phyloP scores from a whole-genome alignment of 2,329 filamentous ascomycete genomes.

The Fusarium sp. region DNA sequence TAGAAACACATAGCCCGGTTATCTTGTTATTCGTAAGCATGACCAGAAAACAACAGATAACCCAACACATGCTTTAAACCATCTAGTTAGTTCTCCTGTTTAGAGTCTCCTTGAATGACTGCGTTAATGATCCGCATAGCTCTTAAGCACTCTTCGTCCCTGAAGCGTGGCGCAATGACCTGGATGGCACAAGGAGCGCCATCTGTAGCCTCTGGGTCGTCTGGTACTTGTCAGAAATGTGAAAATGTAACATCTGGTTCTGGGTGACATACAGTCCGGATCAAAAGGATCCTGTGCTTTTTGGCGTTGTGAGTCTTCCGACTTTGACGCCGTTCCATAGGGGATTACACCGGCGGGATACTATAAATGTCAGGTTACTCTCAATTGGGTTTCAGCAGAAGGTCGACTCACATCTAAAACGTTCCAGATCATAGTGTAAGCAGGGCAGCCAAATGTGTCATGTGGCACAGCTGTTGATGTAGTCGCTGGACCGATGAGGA shows the following conservation, averaged over 20 bases:
- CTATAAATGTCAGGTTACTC: neutral
- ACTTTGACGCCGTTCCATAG: slow-evolving; percentile 28
- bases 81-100: too few species aligned
- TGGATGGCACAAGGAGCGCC: slow-evolving; percentile 37
- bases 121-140: slow-evolving; percentile 38
- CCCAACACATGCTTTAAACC: too few species aligned
- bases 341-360: slow-evolving; percentile 42
- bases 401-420: slow-evolving; percentile 31
- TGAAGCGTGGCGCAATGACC: slow-evolving; percentile 32
- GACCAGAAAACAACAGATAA: too few species aligned
- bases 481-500: slow-evolving; percentile 35
- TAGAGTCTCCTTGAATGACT: neutral
- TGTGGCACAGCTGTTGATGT: slow-evolving; percentile 32
- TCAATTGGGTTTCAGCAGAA: rapidly evolving
- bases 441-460: slow-evolving; percentile 37
- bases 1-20: too few species aligned
- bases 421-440: slow-evolving; percentile 44
- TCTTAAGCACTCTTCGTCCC: slow-evolving; percentile 39
- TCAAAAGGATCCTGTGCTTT: slow-evolving; percentile 33
- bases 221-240: slow-evolving; percentile 5
- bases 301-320: slow-evolving; percentile 16
- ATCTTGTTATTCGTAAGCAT: too few species aligned
- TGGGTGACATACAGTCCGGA: slow-evolving; percentile 30
- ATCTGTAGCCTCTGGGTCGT: slow-evolving; percentile 27
- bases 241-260: rapidly evolving